Evolutionary conservation across 441 rosid species (phyloP), one percentile per base, ranked within the genome.

Genomic region (Cnidoscolus chayamansa): DNA sequence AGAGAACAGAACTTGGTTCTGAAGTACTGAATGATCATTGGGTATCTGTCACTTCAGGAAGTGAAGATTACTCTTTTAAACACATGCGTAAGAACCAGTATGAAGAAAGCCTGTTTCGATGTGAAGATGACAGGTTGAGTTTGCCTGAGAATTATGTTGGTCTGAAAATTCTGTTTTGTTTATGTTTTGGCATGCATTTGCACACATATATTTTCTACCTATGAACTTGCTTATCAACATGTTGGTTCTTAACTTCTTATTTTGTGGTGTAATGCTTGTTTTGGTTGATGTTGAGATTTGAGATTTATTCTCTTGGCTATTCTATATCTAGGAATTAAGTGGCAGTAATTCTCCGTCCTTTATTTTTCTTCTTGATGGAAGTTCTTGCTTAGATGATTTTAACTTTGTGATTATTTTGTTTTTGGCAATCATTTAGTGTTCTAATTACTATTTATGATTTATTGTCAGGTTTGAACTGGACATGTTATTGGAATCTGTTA

Each of bases 81-180:
- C 99, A 96, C 84, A 96, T 92, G 98, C 94, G 97, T 65, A 96
- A 91, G 82, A 96, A 96, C 81, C 97, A 93, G 79, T 96, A 96
- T 75, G 99, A 93, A 84, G 99, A 96, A 85, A 92, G 97, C 83
- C 86, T 96, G 66, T 96, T 96, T 73, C 85, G 90, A 15, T 96
- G 99, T 73, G 99, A 96, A 86, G 99, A 96, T 82, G 98, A 93
- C 86, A 91, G 98, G 99, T 93, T 72, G 70, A 73, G 57, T 75
- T 81, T 75, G 60, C 76, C 71, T 67, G 60, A 20, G 64, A 40
- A 57, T 58, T 48, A 40, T 53, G 12, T 12, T 58, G 11, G 3
- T 55, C 48, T 17, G 3, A 40, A 7, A 60, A 7, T 53, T 37
- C 25, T 40, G 65, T 53, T 7, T 32, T 7, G 25, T 25, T 63